Base-by-base conservation (phyloP, 2,329 filamentous ascomycete species). In the Epichloe coenophiala region DNA sequence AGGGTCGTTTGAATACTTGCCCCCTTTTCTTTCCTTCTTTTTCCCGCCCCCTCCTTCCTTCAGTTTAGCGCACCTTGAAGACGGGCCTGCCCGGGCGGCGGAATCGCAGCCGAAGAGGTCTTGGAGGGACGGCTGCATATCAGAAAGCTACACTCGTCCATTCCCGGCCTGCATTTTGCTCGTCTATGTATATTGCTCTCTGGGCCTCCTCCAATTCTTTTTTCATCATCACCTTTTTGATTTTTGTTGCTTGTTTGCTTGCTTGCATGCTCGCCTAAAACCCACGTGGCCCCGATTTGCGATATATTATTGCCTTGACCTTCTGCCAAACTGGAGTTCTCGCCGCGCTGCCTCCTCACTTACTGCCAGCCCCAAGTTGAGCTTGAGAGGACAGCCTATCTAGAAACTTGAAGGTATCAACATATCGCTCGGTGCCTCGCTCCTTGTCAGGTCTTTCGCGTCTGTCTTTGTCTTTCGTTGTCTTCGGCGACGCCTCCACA, bases 61-160 rank as follows among this genome's bases (percentile, higher is more conserved):
- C 8, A 23, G n/a, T 21, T 7, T 21, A 12, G 51, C 48, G 40
- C 45, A 45, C 45, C 13, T 50, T 11, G 48, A 50, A 45, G 51
- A 50, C 51, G 36, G 48, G 40, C 51, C 48, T n/a, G 51, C 17
- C 44, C 51, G 51, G 51, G 48, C 45, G 17, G 42, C 48, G 51
- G 51, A 40, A 40, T 44, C 40, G 15, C 21, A 50, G 45, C 51
- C 48, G 48, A 50, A 41, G 17, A 17, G 31, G 43, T 45, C 31
- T 44, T 35, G 36, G 44, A 47, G 39, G 39, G 45, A 45, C 44
- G 44, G 51, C 51, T 53, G 51, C 51, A 50, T 17, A 42, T 47
- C 17, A 27, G 21, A n/a, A 35, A 36, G 39, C 37, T 50, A 9
- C 7, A 31, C 7, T 31, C 21, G 47, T 38, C 36, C 31, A 19